A percentile compares a stretch with the other conserved stretches of the same genome.
Conservation (phyloP, 345 rosid genomes). For the Citrus inodora region DNA sequence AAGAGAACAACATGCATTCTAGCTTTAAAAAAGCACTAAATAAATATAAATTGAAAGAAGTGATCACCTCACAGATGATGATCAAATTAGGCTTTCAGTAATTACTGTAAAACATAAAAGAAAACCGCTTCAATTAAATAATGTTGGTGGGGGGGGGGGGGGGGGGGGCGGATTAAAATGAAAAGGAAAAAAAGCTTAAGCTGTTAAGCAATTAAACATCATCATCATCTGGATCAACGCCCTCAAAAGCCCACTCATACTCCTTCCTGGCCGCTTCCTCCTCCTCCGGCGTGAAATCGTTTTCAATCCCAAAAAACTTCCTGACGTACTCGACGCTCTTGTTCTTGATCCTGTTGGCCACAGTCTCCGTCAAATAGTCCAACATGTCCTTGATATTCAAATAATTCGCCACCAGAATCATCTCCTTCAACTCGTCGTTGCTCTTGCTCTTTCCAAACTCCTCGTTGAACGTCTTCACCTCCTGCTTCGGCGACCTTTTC, state of each 20-base stretch:
- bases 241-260: slow-evolving; percentile 33
- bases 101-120: too few relatives aligned
- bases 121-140: too few relatives aligned
- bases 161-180: too few relatives aligned
- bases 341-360: slow-evolving; percentile 33
- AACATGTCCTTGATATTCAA: slow-evolving; percentile 29
- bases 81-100: too few relatives aligned
- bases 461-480: slow-evolving; percentile 1
- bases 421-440: slow-evolving; percentile 23
- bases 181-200: too few relatives aligned
- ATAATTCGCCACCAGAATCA: slow-evolving; percentile 34
- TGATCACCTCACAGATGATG: too few relatives aligned
- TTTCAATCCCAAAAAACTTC: slow-evolving; percentile 34
- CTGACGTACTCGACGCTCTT: slow-evolving; percentile 42
- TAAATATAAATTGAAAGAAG: too few relatives aligned
- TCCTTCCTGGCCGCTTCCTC: slow-evolving; percentile 23
- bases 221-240: slow-evolving; percentile 6
- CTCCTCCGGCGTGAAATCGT: slow-evolving; percentile 37
- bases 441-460: slow-evolving; percentile 8
- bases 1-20: too few relatives aligned
- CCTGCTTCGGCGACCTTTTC: neutral
- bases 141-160: too few relatives aligned
- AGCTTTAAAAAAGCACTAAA: too few relatives aligned
- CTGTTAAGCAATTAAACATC: too few relatives aligned
- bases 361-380: slow-evolving; percentile 21